Evolutionary conservation across 2,329 filamentous ascomycete species (phyloP), one percentile per base, ranked within the genome.

Genomic region (Epichloe baconii): DNA sequence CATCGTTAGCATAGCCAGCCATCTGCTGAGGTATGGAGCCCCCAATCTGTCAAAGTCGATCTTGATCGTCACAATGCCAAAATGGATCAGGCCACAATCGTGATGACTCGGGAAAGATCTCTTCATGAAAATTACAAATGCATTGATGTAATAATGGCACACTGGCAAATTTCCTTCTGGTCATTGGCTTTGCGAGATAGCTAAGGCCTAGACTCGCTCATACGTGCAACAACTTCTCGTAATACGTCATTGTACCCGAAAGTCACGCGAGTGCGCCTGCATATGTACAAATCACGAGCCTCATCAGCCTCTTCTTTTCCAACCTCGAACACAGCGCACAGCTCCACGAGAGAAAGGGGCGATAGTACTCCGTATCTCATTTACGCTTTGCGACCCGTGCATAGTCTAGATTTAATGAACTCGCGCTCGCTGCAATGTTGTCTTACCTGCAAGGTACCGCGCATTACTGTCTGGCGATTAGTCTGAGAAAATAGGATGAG

Each of bases 391-490:
- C 21, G 12, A 35, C 35, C 46, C 35, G 46, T 21, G 35, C 31
- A 37, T 47, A 26, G 31, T 42, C 21, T 21, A 14, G 34, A 6
- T 19, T 37, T n/a, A 21, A 31, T 36, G 34, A n/a, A 26, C 8
- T n/a, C 36, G 36, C 40, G 17, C 41, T 34, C 14, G 31, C 41
- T 31, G 37, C 15, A 15, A 23, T 44, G 44, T 35, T 37, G 38
- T 47, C 44, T 47, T 47, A 38, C 17, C 40, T 44, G 48, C 38
- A 44, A 44, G 41, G 48, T 49, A 49, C 48, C 26, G 17, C 23
- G 48, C 41, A 49, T 44, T 37, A 3, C 14, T 44, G 31, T 44
- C 38, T 35, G 14, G 42, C 35, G 17, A 48, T 41, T n/a, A 34
- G 23, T n/a, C 38, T 11, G 17, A 23, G 41, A 14, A 23, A 42